Evolutionary conservation across 257 asterid species (phyloP), one percentile per base, ranked within the genome.

Genomic region (Solanum boliviense): DNA sequence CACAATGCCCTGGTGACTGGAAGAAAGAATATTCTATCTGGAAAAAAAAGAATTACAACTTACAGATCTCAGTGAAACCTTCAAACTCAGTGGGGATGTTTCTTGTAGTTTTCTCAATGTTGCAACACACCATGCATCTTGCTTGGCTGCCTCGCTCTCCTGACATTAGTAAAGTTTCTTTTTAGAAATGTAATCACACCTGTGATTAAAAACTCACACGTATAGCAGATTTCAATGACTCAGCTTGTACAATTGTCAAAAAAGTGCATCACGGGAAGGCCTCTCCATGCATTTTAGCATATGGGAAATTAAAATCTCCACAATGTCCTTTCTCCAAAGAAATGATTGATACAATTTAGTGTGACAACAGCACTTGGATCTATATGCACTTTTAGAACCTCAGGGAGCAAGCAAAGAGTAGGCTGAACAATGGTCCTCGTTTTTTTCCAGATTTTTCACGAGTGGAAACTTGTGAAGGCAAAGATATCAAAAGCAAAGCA

Each of bases 31-130:
- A 29, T 48, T 18, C 39, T 16, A 48, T 82, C 44, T 73, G 72
- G 27, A 70, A 31, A 38, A 41, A 36, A 72, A 23, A 74, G 15
- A 23, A 52, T 52, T 62, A 62, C 38, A 86, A 92, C 99, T 93
- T 93, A 97, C 99, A 82, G 99, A 95, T 97, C 91, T 94, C 89
- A 97, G 90, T 36, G 99, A 88, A 89, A 97, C 99, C 92, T 97
- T 96, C 95, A 97, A 92, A 92, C 99, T 97, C 91, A 96, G 89
- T 41, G 98, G 99, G 15, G 99, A 92, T 27, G 95, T 92, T 86
- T 95, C 93, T 87, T 94, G 92, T 60, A 97, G 99, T 89, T 93
- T 97, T 91, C 87, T 89, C 91, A 97, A 86, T 48, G 98, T 91
- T 70, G 96, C 93, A 41, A 46, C 72, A 79, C 96, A 95, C 98